Evolutionary conservation across 148 eudicot species (phyloP).

Genomic region (Chenopodium quinoa): DNA sequence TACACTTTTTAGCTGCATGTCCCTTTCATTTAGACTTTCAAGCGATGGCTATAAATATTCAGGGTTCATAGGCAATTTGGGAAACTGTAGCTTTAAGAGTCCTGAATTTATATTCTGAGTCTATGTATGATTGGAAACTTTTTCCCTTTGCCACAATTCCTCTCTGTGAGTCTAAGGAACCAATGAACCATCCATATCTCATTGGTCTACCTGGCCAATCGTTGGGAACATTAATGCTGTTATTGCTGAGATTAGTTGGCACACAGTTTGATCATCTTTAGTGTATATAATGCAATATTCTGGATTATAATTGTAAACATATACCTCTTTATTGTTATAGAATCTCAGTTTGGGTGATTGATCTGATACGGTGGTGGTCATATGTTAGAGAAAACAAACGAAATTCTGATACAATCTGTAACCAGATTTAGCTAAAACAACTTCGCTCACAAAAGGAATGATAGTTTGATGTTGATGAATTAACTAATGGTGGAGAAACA

Average conservation of each 20-base stretch:
- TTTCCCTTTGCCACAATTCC: not conserved
- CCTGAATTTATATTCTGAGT: not conserved
- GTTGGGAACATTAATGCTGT: not conserved
- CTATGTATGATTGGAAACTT: not conserved
- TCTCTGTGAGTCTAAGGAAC: not conserved
- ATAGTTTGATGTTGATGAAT: not conserved
- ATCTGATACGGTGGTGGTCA: not conserved
- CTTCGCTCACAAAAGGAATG: too few relatives aligned
- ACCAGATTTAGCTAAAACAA: too few relatives aligned
- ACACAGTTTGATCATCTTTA: not conserved
- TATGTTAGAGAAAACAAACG: not conserved
- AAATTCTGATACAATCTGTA: not conserved
- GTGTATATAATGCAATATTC: not conserved
- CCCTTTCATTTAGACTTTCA: not conserved
- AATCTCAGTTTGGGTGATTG: not conserved
- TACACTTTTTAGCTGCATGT: not conserved
- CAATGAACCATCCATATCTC: not conserved
- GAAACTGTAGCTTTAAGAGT: not conserved
- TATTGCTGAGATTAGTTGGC: not conserved
- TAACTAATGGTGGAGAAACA: not conserved
- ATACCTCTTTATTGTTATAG: not conserved
- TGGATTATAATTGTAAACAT: not conserved
- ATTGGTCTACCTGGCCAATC: not conserved
- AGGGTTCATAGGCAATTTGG: not conserved
- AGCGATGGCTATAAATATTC: not conserved